These are phyloP conservation scores for Chlorophyllum brunneum DNA, from an alignment of 768 basidiomycete genomes.

Conservation along the genomic window DNA sequence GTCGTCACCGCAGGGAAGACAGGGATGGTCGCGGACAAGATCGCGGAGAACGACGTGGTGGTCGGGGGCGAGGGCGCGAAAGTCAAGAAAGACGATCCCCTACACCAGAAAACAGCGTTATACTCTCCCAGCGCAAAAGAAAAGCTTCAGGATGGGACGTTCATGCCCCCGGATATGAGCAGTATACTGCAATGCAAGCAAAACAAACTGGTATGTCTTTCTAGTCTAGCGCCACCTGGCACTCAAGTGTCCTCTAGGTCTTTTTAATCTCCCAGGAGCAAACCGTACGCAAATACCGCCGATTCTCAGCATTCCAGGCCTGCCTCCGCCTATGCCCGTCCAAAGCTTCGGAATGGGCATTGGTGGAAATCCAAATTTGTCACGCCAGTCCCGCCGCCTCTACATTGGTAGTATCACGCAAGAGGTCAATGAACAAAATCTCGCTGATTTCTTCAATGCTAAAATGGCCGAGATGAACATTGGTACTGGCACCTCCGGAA, in stretches of 20 bases:
- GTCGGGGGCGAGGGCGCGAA: slow-evolving; percentile 38
- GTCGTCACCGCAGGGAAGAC: slow-evolving; percentile 16
- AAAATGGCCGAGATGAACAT: slow-evolving; percentile 94
- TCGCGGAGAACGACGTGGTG: slow-evolving; percentile 16
- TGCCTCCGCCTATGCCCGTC: slow-evolving; percentile 80
- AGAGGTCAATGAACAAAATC: slow-evolving; percentile 89
- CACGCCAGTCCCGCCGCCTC: slow-evolving; percentile 89
- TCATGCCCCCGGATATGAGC: slow-evolving; percentile 92
- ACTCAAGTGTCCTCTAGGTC: slow-evolving; percentile 45
- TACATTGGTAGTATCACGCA: slow-evolving; percentile 97
- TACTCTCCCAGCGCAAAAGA: slow-evolving; percentile 81
- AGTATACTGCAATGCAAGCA: slow-evolving; percentile 93
- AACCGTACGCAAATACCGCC: slow-evolving; percentile 86
- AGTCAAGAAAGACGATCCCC: slow-evolving; percentile 83
- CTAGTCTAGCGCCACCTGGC: neutral
- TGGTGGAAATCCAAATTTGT: slow-evolving; percentile 82
- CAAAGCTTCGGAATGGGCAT: slow-evolving; percentile 86
- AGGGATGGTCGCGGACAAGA: slow-evolving; percentile 15
- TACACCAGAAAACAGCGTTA: slow-evolving; percentile 80
- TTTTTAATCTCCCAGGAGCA: slow-evolving; percentile 95
- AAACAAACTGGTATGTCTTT: slow-evolving; percentile 82
- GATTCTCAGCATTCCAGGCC: slow-evolving; percentile 75
- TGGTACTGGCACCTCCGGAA: slow-evolving; percentile 79
- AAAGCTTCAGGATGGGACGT: slow-evolving; percentile 97
- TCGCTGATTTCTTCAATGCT: slow-evolving; percentile 91